A percentile compares a stretch with the other conserved stretches of the same genome.
These are phyloP conservation scores for Saturnispora sanitii DNA, from an alignment of 805 yeast genomes.

Conservation along the genomic window DNA sequence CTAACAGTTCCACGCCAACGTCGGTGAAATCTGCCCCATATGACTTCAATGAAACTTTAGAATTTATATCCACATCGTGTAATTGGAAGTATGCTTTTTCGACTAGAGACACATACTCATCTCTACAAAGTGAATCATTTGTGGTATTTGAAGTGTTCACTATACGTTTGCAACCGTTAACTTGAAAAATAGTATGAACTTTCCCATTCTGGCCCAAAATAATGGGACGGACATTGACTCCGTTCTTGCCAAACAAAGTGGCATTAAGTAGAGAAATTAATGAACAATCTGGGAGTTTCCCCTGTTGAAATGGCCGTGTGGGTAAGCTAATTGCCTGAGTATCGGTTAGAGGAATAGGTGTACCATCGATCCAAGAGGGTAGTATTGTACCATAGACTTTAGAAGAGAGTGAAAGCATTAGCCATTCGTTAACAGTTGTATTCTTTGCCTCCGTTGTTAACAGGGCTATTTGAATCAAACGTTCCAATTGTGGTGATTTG, in stretches of 20 bases:
- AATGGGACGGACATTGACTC: neutral
- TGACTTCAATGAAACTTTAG: neutral
- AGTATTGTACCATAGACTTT: neutral
- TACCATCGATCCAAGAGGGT: neutral
- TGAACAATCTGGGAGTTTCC: conserved; percentile 7
- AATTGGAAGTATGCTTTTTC: conserved; percentile 2
- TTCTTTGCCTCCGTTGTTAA: no score
- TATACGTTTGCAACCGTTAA: conserved; percentile 1
- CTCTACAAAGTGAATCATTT: neutral
- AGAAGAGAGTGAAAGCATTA: no score
- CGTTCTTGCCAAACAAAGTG: conserved; percentile 1
- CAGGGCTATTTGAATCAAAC: no score
- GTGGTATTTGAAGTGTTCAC: neutral
- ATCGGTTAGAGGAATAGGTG: conserved; percentile 1
- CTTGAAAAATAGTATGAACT: neutral
- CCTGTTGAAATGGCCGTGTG: neutral
- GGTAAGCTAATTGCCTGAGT: neutral
- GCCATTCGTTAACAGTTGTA: no score
- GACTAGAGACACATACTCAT: neutral
- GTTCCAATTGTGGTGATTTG: no score
- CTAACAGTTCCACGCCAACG: conserved; percentile 3
- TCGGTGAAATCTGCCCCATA: conserved; percentile 7
- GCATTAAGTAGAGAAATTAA: conserved; percentile 4
- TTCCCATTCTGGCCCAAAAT: neutral
- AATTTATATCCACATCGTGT: neutral